Conservation (phyloP, 2,329 filamentous ascomycete genomes). For the Aspergillus udagawae region DNA sequence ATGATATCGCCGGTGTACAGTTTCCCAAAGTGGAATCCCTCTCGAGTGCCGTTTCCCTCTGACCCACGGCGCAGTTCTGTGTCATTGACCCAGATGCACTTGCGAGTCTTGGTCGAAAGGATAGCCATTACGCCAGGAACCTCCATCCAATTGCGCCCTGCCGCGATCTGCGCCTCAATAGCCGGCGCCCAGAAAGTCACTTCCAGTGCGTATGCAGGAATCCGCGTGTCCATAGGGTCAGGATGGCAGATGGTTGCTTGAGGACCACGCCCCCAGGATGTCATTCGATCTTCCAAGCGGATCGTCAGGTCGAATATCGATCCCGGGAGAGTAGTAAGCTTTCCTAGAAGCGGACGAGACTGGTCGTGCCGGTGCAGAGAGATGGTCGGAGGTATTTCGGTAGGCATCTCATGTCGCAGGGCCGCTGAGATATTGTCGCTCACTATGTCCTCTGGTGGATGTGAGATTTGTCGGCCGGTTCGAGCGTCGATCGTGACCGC, state of each 20-base stretch:
- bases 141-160: conserved; percentile 53
- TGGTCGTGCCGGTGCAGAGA: conserved; percentile 26
- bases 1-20: conserved; percentile 75
- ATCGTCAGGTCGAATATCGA: conserved; percentile 65
- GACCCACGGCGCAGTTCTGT: conserved; percentile 56
- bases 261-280: conserved; percentile 71
- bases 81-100: conserved; percentile 73
- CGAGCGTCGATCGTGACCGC: conserved; percentile 42
- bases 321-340: conserved; percentile 60
- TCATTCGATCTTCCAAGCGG: conserved; percentile 61
- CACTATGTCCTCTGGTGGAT: conserved; percentile 17
- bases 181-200: conserved; percentile 69
- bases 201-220: conserved; percentile 79
- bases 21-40: conserved; percentile 57
- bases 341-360: conserved; percentile 52
- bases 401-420: background rate
- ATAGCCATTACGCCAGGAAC: conserved; percentile 60
- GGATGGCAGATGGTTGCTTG: conserved; percentile 66
- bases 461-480: conserved; percentile 33
- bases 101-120: conserved; percentile 73
- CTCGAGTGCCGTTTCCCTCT: conserved; percentile 50
- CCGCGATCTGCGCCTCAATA: conserved; percentile 57
- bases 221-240: conserved; percentile 59
- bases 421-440: conserved; percentile 12
- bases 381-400: conserved; percentile 6